Base-by-base conservation (phyloP, 805 yeast species). In the Barnettozyma siamensis region DNA sequence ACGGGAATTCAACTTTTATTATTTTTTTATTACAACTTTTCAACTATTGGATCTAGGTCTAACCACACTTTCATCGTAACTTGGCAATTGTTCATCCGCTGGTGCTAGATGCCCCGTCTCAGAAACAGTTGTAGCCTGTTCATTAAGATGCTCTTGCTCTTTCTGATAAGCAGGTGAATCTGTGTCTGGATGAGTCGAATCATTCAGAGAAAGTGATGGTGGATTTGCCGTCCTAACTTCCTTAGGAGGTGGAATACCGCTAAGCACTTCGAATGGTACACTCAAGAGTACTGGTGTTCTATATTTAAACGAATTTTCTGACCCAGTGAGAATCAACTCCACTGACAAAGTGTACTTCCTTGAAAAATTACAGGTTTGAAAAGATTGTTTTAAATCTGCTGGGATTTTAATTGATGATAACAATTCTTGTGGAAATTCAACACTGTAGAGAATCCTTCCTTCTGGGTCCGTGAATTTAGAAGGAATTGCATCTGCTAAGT, bases 351-450 rank as follows among this genome's bases (percentile, higher is more conserved):
- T 46, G 50, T 77, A 76, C n/a, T 44, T 48, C 30, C 83, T 64
- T 10, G 63, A 53, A 18, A 81, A 66, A 50, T 78, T 79, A 51
- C 85, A 78, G 5, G 79, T 70, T 20, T 54, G 58, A 55, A 82
- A 81, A 32, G 65, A 49, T 35, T 33, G 75, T 10, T 15, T 16
- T 68, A 0, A 83, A 81, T 15, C 76, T 46, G 3, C 61, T 54
- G 33, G 75, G 67, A 45, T 10, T 15, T 17, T 15, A 23, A 42
- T 17, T 5, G 18, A 8, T 11, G 31, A 16, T 24, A 37, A 16
- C 7, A 44, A 11, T 18, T 28, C 17, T 15, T 12, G 8, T 6
- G 44, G 40, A n/a, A 41, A 20, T 11, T 41, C 44, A 2, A 41
- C 31, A 17, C n/a, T n/a, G 27, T 36, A 32, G 7, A 41, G 31